phyloP scores from a whole-genome alignment of 2,329 filamentous ascomycete genomes.

The Whalleya microplaca region DNA sequence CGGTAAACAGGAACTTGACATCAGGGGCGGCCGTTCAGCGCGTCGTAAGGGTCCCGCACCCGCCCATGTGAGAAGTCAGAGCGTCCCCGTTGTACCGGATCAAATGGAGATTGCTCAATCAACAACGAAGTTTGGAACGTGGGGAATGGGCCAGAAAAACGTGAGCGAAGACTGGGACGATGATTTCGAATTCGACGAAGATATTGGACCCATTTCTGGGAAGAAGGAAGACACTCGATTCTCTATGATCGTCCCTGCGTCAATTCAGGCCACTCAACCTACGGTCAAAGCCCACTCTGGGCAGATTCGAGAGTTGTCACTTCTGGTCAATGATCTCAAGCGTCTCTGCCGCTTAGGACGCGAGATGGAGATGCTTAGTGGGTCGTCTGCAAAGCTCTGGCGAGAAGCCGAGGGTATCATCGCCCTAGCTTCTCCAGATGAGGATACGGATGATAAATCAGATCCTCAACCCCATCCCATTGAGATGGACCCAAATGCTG shows the following conservation, averaged over 20 bases:
- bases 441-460: slow-evolving; percentile 53
- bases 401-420: slow-evolving; percentile 86
- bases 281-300: slow-evolving; percentile 83
- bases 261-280: slow-evolving; percentile 79
- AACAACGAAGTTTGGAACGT: slow-evolving; percentile 77
- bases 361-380: slow-evolving; percentile 66
- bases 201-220: slow-evolving; percentile 42
- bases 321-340: slow-evolving; percentile 83
- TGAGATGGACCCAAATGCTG: slow-evolving; percentile 45
- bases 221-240: slow-evolving; percentile 44
- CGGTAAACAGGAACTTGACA: slow-evolving; percentile 72
- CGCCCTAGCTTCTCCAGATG: slow-evolving; percentile 74
- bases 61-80: slow-evolving; percentile 78
- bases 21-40: slow-evolving; percentile 69
- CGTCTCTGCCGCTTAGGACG: slow-evolving; percentile 72
- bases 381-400: slow-evolving; percentile 67
- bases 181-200: slow-evolving; percentile 74
- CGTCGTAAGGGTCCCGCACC: slow-evolving; percentile 70
- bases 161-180: slow-evolving; percentile 89
- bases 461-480: slow-evolving; percentile 40
- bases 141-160: slow-evolving; percentile 78
- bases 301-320: slow-evolving; percentile 79
- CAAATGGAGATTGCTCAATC: slow-evolving; percentile 58
- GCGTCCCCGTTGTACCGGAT: slow-evolving; percentile 75
- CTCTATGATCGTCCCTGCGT: slow-evolving; percentile 74